Evolutionary conservation across 2,329 filamentous ascomycete species (phyloP), one percentile per base, ranked within the genome.

Genomic region (Cercospora janseana): DNA sequence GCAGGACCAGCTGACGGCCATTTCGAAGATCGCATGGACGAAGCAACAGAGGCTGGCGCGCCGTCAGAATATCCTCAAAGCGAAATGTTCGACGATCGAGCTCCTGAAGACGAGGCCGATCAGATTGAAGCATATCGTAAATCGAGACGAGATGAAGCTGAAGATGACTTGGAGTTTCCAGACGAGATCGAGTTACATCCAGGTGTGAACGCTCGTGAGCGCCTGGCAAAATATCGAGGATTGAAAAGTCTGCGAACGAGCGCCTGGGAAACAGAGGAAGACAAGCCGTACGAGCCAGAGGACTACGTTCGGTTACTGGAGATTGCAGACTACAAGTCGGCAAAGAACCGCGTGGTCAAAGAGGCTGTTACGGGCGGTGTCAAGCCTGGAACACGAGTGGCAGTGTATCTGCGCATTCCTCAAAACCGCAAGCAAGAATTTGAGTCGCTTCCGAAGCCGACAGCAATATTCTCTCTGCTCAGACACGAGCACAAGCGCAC

Each of bases 181-280:
- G 93, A 98, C 59, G 93, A 98, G 70, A 93, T 98, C 51, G 94
- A 98, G 69, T 76, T 98, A 46, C 88, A 88, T 59, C 93, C 94
- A 0, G 81, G 92, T 46, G 88, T 94, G 3, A 77, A 88, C 35
- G 93, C 93, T 0, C 77, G 88, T 44, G 93, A 98, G 71, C 80
- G 93, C 35, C 74, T 98, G 46, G 82, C 86, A 6, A 82, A 88
- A 52, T 98, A 96, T 71, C 80, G 93, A 64, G 93, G 93, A 32
- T 72, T 98, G 58, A 98, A 97, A 78, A 95, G 87, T 66, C 71
- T 97, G 54, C 84, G 88, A 59, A 88, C 87, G 9, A 95, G 89
- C 63, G 77, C 79, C 7, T 98, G 93, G 93, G 86, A 95, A 61
- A 87, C 85, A 24, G 85, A 87, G 34, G 92, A 95, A 70, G 93